Conservation (phyloP, 768 basidiomycete genomes). For the Auriscalpium orientale region DNA sequence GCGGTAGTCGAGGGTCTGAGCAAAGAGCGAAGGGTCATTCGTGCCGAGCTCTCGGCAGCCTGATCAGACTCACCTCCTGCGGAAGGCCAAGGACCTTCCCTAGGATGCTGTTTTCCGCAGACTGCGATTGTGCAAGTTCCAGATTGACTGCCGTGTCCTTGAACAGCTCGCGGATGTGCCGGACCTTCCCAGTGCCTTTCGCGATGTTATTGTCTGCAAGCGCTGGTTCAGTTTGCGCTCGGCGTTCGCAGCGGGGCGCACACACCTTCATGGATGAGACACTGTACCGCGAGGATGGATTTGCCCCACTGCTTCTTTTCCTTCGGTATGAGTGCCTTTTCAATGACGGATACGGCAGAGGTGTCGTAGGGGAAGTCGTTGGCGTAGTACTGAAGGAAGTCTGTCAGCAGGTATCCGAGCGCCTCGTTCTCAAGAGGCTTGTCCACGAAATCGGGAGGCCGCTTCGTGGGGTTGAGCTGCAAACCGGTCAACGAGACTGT, state of each 20-base stretch:
- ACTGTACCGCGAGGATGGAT: constrained; percentile 28
- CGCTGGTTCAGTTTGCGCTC: not conserved
- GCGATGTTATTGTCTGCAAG: constrained; percentile 34
- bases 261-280: constrained; percentile 35
- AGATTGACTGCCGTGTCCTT: constrained; percentile 22
- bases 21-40: too few relatives aligned
- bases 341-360: constrained; percentile 33
- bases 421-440: constrained; percentile 41
- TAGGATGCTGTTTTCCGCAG: constrained; percentile 12
- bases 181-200: constrained; percentile 26
- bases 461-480: constrained; percentile 56
- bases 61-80: constrained; percentile 8
- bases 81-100: constrained; percentile 19
- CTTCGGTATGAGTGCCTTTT: constrained; percentile 30
- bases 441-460: constrained; percentile 35
- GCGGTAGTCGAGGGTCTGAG: not conserved
- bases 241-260: not conserved
- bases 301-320: constrained; percentile 26
- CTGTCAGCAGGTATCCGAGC: constrained; percentile 52
- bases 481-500: not conserved
- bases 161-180: constrained; percentile 28
- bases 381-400: constrained; percentile 65
- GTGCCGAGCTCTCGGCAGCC: not conserved
- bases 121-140: constrained; percentile 4
- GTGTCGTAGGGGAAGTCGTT: constrained; percentile 32